Percentiles rank a stretch among this genome's conserved stretches.
Evolutionary conservation across 169 alveolate species (phyloP).

Genomic region (Eimeria acervulina): DNA sequence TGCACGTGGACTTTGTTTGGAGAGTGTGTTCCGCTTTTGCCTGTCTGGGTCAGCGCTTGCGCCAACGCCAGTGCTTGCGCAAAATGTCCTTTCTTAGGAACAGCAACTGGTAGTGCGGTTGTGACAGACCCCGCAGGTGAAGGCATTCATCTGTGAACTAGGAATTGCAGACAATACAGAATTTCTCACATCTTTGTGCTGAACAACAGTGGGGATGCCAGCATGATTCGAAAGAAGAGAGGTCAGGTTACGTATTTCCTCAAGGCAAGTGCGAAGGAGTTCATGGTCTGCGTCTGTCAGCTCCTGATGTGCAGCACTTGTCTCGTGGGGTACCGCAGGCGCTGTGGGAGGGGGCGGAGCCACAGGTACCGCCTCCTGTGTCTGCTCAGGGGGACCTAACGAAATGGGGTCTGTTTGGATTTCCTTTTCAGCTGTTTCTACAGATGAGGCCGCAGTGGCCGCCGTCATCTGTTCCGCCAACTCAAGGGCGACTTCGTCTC

Average conservation of each 20-base stretch:
- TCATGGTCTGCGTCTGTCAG: slow-evolving; percentile 19
- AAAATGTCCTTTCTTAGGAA: neutral
- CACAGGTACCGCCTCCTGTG: slow-evolving; percentile 16
- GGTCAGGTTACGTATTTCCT: slow-evolving; percentile 30
- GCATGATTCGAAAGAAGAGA: neutral
- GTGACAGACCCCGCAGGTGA: neutral
- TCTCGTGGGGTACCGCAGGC: neutral
- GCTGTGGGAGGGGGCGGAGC: neutral
- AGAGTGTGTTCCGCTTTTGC: neutral
- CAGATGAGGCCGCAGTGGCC: neutral
- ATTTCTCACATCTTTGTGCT: neutral
- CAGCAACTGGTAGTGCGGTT: neutral
- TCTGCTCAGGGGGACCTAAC: neutral
- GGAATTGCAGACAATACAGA: neutral
- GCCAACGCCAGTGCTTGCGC: neutral
- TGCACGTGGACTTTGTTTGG: neutral
- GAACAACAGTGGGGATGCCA: neutral
- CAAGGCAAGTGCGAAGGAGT: slow-evolving; percentile 19
- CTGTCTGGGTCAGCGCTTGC: neutral
- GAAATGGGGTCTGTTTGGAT: slow-evolving; percentile 31
- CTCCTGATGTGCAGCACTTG: neutral
- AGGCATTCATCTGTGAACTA: neutral
- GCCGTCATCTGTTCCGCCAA: slow-evolving; percentile 47
- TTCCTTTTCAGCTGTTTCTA: slow-evolving; percentile 11
- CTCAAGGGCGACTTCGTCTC: slow-evolving; percentile 51